Evolutionary conservation across 495 filamentous ascomycete species (phyloP).

Genomic region (Penicillium alfredii): DNA sequence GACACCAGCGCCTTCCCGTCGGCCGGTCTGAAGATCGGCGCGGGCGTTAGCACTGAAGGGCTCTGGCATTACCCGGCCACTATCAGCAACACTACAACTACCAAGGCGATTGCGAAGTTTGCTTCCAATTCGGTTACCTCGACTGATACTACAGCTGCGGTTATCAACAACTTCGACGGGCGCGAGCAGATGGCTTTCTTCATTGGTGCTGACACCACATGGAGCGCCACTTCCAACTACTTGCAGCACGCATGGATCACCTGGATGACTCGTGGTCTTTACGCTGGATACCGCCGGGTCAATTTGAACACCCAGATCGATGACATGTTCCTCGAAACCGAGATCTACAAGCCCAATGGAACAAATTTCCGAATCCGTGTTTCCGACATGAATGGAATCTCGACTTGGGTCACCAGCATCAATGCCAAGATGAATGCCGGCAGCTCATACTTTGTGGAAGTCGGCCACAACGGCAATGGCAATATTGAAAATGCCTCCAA

Average conservation of each 20-base stretch:
- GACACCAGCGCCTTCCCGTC: conserved; percentile 44
- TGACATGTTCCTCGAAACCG: conserved; percentile 55
- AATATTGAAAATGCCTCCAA: conserved; percentile 47
- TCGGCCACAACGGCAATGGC: conserved; percentile 58
- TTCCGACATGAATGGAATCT: conserved; percentile 44
- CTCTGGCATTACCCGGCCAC: conserved; percentile 55
- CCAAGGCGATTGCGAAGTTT: conserved; percentile 50
- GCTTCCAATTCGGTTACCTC: conserved; percentile 24
- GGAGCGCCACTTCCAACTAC: conserved; percentile 50
- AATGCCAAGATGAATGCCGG: conserved; percentile 50
- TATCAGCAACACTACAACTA: conserved; percentile 47
- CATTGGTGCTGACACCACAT: conserved; percentile 48
- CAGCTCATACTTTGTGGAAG: conserved; percentile 50
- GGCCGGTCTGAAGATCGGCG: conserved; percentile 43
- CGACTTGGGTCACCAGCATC: conserved; percentile 43
- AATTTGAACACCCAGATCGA: conserved; percentile 59
- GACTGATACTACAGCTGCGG: conserved; percentile 42
- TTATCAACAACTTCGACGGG: conserved; percentile 54
- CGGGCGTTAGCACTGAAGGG: conserved; percentile 47
- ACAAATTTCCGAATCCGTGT: conserved; percentile 46
- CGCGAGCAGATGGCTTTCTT: conserved; percentile 61
- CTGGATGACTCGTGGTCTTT: conserved; percentile 54
- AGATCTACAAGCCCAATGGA: conserved; percentile 44
- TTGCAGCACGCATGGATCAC: conserved; percentile 60
- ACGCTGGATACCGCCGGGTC: conserved; percentile 50